A percentile compares a stretch with the other conserved stretches of the same genome.
Conservation (phyloP, 192 early-diverging fungal genomes). For the Borealophlyctis nickersoniae region DNA sequence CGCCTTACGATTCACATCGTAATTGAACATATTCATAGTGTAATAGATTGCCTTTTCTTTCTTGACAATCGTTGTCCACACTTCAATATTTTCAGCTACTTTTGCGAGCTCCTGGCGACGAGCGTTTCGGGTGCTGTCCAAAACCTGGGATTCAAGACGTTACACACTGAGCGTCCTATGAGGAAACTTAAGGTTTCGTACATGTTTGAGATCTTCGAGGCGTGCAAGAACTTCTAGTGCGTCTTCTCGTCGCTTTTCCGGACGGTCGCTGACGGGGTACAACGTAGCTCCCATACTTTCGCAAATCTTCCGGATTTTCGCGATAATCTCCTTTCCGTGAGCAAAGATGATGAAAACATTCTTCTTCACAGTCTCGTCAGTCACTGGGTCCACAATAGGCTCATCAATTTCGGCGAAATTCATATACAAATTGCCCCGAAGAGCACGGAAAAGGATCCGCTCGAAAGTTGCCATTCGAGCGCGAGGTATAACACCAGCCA, state of each 20-base stretch:
- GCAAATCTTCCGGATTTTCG: constrained; percentile 89
- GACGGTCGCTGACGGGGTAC: constrained; percentile 79
- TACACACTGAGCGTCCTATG: neutral
- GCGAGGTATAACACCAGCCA: constrained; percentile 92
- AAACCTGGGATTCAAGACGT: constrained; percentile 49
- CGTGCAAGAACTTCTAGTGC: constrained; percentile 75
- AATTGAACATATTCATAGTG: constrained; percentile 94
- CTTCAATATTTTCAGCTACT: constrained; percentile 80
- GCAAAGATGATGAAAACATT: constrained; percentile 99
- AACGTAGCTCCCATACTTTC: constrained; percentile 94
- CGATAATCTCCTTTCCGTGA: constrained; percentile 86
- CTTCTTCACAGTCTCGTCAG: constrained; percentile 87
- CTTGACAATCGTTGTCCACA: constrained; percentile 86
- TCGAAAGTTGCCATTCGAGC: constrained; percentile 83
- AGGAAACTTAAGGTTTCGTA: constrained; percentile 1
- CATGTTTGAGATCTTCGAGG: constrained; percentile 81
- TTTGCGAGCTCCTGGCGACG: constrained; percentile 79
- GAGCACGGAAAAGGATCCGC: constrained; percentile 92
- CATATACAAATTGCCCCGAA: constrained; percentile 96
- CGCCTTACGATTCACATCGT: constrained; percentile 88
- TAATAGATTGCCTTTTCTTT: constrained; percentile 99
- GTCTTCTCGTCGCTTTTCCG: constrained; percentile 82
- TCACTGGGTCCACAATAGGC: constrained; percentile 83
- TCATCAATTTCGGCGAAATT: constrained; percentile 96
- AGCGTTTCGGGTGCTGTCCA: constrained; percentile 81